Evolutionary conservation across 257 asterid genomes (phyloP), one percentile per base, ranked within the genome.

Genomic region (Thymus mandschuricus): DNA sequence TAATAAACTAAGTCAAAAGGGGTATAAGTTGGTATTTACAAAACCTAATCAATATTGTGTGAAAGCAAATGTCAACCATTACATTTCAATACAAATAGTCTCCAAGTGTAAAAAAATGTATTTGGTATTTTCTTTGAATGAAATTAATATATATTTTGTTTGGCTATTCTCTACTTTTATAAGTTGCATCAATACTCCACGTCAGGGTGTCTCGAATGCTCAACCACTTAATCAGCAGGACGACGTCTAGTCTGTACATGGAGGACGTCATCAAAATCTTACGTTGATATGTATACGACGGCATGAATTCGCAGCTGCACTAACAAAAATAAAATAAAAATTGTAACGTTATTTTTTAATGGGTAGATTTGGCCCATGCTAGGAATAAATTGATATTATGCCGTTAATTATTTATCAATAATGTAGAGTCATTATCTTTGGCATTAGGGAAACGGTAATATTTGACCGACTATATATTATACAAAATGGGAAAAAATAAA

Each of bases 61-160:
- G 41, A 66, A 34, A 57, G 54, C 12, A 61, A 74, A 28, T 9
- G 27, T 82, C 71, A 64, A 65, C 43, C 11, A 41, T 69, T 51
- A 64, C 31, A 58, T 73, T 76, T 71, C 80, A 41, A 41, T 27
- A 48, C 52, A 30, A 10, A 34, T 45, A 46, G 44, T 73, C 52
- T 38, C 12, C 78, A 78, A 77, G 63, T 75, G 82, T 81, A 62
- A 75, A 69, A 74, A 72, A 56, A 51, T 71, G 75, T 67, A 30
- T 55, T 62, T 52, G 76, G 49, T 74, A 40, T 27, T 68, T 73
- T 29, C 51, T 76, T 56, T 57, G 59, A 63, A 71, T 4, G 64
- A 68, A 75, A 45, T 48, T 63, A 64, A 63, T 64, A 43, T n/a
- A 43, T 43, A 43, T 43, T 15, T 64, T 64, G 55, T 44, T 28